phyloP scores from a whole-genome alignment of 176 grass and related monocot genomes.

The Hyparrhenia diplandra region DNA sequence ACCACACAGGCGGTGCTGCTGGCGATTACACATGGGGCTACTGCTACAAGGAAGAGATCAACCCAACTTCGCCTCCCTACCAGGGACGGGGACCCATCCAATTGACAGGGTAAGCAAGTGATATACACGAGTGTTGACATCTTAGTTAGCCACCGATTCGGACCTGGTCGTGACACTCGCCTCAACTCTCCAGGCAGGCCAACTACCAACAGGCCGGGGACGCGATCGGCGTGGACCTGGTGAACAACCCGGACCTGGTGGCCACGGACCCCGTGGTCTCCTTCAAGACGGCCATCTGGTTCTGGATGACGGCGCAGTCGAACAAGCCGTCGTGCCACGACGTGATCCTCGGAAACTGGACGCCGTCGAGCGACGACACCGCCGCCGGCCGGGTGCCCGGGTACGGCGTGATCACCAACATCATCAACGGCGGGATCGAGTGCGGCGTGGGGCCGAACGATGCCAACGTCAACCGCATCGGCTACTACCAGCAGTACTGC shows the following conservation, averaged over 20 bases:
- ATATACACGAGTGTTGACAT: too few species aligned
- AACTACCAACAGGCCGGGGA: constrained; percentile 47
- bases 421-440: constrained; percentile 70
- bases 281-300: constrained; percentile 65
- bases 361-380: constrained; percentile 18
- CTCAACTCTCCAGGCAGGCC: constrained; percentile 12
- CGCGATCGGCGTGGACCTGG: not conserved
- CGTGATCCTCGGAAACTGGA: constrained; percentile 40
- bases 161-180: too few species aligned
- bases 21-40: constrained; percentile 52
- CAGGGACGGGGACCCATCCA: constrained; percentile 57
- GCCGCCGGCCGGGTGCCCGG: constrained; percentile 29
- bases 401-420: constrained; percentile 57
- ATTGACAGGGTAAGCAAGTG: constrained; percentile 42
- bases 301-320: constrained; percentile 53
- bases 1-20: too few species aligned
- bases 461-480: constrained; percentile 30
- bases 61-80: not conserved
- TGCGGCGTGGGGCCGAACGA: constrained; percentile 23
- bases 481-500: constrained; percentile 59
- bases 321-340: constrained; percentile 50
- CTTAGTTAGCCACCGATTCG: too few species aligned
- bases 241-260: too few species aligned
- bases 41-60: constrained; percentile 46
- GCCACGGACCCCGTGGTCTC: constrained; percentile 24